phyloP scores from a whole-genome alignment of 2,329 filamentous ascomycete genomes.

The Apiospora pterosperma region DNA sequence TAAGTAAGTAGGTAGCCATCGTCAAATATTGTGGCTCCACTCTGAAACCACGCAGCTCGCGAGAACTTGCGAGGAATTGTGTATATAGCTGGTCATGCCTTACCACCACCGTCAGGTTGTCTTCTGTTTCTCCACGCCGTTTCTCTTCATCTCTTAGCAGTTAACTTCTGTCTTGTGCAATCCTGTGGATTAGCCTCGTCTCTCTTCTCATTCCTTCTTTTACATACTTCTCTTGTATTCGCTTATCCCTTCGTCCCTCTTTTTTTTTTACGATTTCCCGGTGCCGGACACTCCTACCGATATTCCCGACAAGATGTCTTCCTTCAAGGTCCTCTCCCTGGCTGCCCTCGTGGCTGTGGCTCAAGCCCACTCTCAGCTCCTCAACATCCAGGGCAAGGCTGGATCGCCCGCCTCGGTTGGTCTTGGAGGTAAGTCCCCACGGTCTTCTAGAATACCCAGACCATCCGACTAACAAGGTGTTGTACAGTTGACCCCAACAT shows the following conservation, averaged over 20 bases:
- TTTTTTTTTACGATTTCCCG: slow-evolving; percentile 24
- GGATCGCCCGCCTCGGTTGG: slow-evolving; percentile 46
- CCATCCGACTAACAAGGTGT: slow-evolving; percentile 7
- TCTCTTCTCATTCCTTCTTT: slow-evolving; percentile 8
- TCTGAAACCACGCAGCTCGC: not conserved
- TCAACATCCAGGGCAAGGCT: slow-evolving; percentile 41
- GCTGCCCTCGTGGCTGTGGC: slow-evolving; percentile 32
- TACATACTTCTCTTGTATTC: slow-evolving; percentile 6
- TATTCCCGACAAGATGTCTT: slow-evolving; percentile 31
- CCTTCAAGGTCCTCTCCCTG: slow-evolving; percentile 29
- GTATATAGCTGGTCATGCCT: slow-evolving; percentile 11
- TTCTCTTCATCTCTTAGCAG: slow-evolving; percentile 17
- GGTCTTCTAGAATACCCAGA: too few relatives aligned
- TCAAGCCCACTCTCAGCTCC: slow-evolving; percentile 43
- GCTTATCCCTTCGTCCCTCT: slow-evolving; percentile 10
- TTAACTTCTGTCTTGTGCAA: slow-evolving; percentile 20
- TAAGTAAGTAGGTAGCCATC: not conserved
- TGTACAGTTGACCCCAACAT: slow-evolving; percentile 46
- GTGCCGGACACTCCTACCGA: slow-evolving; percentile 27
- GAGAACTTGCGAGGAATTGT: slow-evolving; percentile 1
- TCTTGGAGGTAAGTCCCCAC: slow-evolving; percentile 45
- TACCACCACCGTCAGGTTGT: slow-evolving; percentile 4
- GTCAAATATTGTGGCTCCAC: not conserved
- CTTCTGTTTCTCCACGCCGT: slow-evolving; percentile 13
- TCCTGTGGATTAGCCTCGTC: slow-evolving; percentile 21